A percentile compares a stretch with the other conserved stretches of the same genome.
Conservation (phyloP, 345 rosid genomes). For the Citrus sinensis region DVS_A1.0 CM039162.1:5115001-5115500, state of each 20-base stretch:
- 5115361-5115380: constrained; percentile 53
- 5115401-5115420: constrained; percentile 20
- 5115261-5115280: constrained; percentile 86
- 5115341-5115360: constrained; percentile 74
- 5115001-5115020: not conserved
- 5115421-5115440: constrained; percentile 25
- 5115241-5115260: constrained; percentile 88
- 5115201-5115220: constrained; percentile 79
- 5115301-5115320: constrained; percentile 66
- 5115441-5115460: constrained; percentile 53
- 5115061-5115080: constrained; percentile 1
- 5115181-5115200: constrained; percentile 85
- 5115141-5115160: constrained; percentile 62
- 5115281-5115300: constrained; percentile 86
- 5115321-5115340: constrained; percentile 35
- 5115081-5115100: constrained; percentile 11
- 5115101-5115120: constrained; percentile 88
- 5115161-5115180: constrained; percentile 81
- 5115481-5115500: constrained; percentile 78
- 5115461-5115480: constrained; percentile 52
- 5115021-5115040: not conserved
- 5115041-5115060: constrained; percentile 20
- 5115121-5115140: constrained; percentile 92
- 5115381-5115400: constrained; percentile 25
- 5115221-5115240: constrained; percentile 76